phyloP scores from a whole-genome alignment of 1,139 yeast genomes.

The Zygosaccharomyces pseudobailii region DNA sequence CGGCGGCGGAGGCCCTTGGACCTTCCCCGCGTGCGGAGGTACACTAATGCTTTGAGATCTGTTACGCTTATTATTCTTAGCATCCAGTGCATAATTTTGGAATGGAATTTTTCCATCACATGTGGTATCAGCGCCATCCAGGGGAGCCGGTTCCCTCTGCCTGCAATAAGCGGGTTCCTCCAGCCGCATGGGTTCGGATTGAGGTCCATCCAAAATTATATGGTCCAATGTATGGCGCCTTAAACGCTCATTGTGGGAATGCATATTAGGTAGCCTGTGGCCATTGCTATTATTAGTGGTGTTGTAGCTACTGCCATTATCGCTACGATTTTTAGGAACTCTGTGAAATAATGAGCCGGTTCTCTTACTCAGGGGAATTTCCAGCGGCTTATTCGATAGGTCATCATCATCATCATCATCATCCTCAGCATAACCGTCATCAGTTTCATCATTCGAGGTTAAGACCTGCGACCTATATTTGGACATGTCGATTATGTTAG shows the following conservation, averaged over 20 bases:
- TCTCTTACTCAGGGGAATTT: conserved; percentile 33
- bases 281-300: background rate
- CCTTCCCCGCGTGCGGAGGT: background rate
- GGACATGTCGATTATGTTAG: conserved; percentile 10
- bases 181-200: background rate
- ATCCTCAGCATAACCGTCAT: conserved; percentile 32
- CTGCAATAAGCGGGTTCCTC: background rate
- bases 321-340: background rate
- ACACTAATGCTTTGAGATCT: conserved; percentile 1
- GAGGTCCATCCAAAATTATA: conserved; percentile 5
- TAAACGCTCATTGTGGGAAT: background rate
- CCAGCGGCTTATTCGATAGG: conserved; percentile 38
- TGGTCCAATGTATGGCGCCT: conserved; percentile 12
- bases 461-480: conserved; percentile 11
- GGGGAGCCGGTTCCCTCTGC: conserved; percentile 2
- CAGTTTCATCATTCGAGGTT: conserved; percentile 23
- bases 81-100: conserved; percentile 1
- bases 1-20: no score
- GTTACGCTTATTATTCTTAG: background rate
- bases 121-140: background rate
- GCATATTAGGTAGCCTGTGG: conserved; percentile 6
- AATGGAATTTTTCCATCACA: background rate
- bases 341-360: conserved; percentile 17
- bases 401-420: conserved; percentile 35
- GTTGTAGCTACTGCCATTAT: background rate